These are phyloP conservation scores for Exserohilum turcica DNA, from an alignment of 2,329 filamentous ascomycete genomes.

Conservation along the genomic window DNA sequence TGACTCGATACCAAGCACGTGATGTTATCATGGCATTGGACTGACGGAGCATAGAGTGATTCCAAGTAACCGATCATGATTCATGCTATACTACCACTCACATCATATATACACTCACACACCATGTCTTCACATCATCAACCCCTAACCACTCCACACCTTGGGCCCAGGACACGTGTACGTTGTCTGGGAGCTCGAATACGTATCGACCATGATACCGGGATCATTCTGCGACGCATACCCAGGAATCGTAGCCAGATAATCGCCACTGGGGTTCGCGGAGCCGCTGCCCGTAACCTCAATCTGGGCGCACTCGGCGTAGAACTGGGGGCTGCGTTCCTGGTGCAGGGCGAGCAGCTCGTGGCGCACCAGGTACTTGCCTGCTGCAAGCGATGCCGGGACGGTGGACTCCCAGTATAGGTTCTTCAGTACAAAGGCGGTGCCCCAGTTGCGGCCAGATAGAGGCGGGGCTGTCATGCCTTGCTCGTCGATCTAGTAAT, in stretches of 20 bases:
- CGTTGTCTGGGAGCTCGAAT: conserved; percentile 51
- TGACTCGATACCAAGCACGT: too few species aligned
- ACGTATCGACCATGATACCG: conserved; percentile 59
- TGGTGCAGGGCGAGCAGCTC: conserved; percentile 64
- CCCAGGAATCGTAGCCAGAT: conserved; percentile 53
- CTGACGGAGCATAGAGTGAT: too few species aligned
- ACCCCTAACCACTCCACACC: conserved; percentile 55
- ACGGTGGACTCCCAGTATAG: conserved; percentile 61
- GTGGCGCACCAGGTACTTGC: conserved; percentile 53
- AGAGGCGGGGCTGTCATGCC: conserved; percentile 55
- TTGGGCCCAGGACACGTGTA: conserved; percentile 57
- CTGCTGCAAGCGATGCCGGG: conserved; percentile 51
- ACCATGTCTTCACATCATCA: neutral
- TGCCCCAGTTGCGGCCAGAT: conserved; percentile 57
- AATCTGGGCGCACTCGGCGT: conserved; percentile 63
- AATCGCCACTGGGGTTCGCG: conserved; percentile 49
- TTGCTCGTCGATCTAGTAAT: conserved; percentile 55
- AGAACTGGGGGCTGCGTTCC: conserved; percentile 58
- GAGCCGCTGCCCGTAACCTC: conserved; percentile 58
- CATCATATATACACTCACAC: neutral
- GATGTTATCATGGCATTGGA: too few species aligned
- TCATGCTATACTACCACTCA: too few species aligned
- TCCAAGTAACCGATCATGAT: too few species aligned
- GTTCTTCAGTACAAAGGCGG: conserved; percentile 54
- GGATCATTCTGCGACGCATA: conserved; percentile 53